Evolutionary conservation across 805 yeast species (phyloP), one percentile per base, ranked within the genome.

Genomic region (Wickerhamiella spandovensis): DNA sequence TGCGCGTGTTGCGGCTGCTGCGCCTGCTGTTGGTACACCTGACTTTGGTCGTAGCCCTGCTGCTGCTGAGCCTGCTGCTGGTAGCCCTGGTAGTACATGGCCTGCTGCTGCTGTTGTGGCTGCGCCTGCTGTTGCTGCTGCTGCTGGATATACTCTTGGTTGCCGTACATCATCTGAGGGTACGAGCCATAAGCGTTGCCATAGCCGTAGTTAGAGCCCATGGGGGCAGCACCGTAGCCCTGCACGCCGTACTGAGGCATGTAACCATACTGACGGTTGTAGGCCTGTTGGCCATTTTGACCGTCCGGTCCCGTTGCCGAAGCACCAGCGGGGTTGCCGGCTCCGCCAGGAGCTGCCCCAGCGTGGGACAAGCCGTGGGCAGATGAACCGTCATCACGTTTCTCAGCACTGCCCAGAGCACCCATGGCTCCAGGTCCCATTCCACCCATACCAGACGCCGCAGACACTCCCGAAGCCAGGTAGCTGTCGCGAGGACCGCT

Each of bases 141-240:
- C 12, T 38, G 10, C 20, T 39, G 44, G 17, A 20, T 3, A 12
- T 50, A 43, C 5, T 44, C 43, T 49, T 52, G 55, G 18, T 47
- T 24, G 35, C 49, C 47, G 48, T 53, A 53, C 49, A 48, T 30
- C 51, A 48, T 46, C 25, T 43, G 53, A 12, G 49, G 49, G 45
- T 48, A 48, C 39, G 49, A 45, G 9, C 32, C 17, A 41, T 51
- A 53, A 45, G 38, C 35, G 21, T 22, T 13, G 35, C 47, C 42
- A 37, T 44, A 46, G 35, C 47, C 42, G 35, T 18, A 20, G 20
- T 25, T 13, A 18, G 38, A 24, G 30, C 41, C 37, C 49, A 48
- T 48, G 3, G 51, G 52, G 3, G 21, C 18, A 13, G 49, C 46
- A 38, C 22, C 45, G 46, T 49, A 50, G 46, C 51, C 46, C 30